These are phyloP conservation scores for Sporothrix variecibatus DNA, from an alignment of 2,329 filamentous ascomycete species.

Conservation along the genomic window DNA sequence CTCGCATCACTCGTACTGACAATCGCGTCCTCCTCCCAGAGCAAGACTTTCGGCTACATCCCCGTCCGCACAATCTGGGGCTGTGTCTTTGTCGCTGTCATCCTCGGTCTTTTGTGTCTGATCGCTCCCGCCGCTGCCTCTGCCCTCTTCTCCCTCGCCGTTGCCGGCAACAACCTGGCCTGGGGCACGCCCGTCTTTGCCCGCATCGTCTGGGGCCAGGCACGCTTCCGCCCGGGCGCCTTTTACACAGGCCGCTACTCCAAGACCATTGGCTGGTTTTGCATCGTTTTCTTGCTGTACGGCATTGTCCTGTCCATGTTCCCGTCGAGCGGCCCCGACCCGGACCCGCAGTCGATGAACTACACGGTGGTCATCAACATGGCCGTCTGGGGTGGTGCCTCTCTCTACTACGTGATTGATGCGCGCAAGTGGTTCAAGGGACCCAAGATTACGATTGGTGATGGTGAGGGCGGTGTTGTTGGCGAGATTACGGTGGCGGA, in stretches of 20 bases:
- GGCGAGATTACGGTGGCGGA: not conserved
- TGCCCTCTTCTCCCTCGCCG: slow-evolving; percentile 60
- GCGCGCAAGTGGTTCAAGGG: slow-evolving; percentile 63
- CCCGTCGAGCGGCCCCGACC: slow-evolving; percentile 56
- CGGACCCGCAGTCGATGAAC: slow-evolving; percentile 56
- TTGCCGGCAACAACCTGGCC: slow-evolving; percentile 62
- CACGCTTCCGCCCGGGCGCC: slow-evolving; percentile 59
- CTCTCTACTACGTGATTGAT: slow-evolving; percentile 58
- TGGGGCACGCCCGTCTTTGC: slow-evolving; percentile 62
- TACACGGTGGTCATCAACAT: slow-evolving; percentile 64
- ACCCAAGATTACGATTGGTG: slow-evolving; percentile 57
- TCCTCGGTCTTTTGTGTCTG: slow-evolving; percentile 59
- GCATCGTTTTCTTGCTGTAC: slow-evolving; percentile 57
- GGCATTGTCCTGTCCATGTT: slow-evolving; percentile 62
- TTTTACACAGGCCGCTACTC: slow-evolving; percentile 60
- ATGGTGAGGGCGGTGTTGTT: slow-evolving; percentile 21
- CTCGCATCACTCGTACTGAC: not conserved
- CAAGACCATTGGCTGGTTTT: slow-evolving; percentile 53
- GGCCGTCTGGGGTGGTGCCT: slow-evolving; percentile 58
- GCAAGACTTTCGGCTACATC: slow-evolving; percentile 56
- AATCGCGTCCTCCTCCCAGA: slow-evolving; percentile 36
- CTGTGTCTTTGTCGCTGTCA: slow-evolving; percentile 50
- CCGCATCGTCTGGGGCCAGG: slow-evolving; percentile 58
- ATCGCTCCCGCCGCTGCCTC: slow-evolving; percentile 59
- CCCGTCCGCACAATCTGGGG: slow-evolving; percentile 59